Evolutionary conservation across 2,329 filamentous ascomycete species (phyloP).

Genomic region (Alternaria brassicicola): DNA sequence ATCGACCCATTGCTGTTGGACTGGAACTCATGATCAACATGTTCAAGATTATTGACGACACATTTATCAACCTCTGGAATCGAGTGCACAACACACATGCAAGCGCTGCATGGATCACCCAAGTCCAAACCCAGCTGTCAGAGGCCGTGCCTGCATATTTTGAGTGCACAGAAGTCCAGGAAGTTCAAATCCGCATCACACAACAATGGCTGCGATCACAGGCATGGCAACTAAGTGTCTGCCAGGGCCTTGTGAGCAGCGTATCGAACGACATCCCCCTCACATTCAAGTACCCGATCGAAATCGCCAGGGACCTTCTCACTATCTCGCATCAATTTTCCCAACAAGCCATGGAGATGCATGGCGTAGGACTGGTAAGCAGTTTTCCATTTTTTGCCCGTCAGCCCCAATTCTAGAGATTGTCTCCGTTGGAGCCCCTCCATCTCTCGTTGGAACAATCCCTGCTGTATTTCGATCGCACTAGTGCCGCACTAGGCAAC

Average conservation of each 20-base stretch:
- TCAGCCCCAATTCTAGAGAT: conserved; percentile 15
- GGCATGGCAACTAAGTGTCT: conserved; percentile 74
- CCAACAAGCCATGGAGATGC: conserved; percentile 73
- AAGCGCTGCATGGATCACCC: conserved; percentile 54
- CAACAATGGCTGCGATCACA: conserved; percentile 74
- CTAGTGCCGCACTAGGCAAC: conserved; percentile 33
- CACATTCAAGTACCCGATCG: conserved; percentile 66
- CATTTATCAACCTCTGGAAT: conserved; percentile 69
- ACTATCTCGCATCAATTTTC: conserved; percentile 73
- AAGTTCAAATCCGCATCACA: conserved; percentile 70
- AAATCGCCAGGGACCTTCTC: conserved; percentile 65
- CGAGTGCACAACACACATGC: conserved; percentile 56
- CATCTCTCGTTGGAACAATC: conserved; percentile 24
- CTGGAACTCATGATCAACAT: conserved; percentile 66
- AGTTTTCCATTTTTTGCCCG: conserved; percentile 14
- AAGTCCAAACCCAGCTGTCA: conserved; percentile 58
- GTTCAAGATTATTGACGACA: conserved; percentile 68
- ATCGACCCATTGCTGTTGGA: conserved; percentile 62
- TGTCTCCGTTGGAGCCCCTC: conserved; percentile 25
- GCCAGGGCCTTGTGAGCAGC: conserved; percentile 67
- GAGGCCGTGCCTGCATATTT: conserved; percentile 62
- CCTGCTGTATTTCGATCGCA: conserved; percentile 30
- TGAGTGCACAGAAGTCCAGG: conserved; percentile 67
- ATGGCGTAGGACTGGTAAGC: conserved; percentile 74
- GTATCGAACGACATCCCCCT: conserved; percentile 64